Evolutionary conservation across 768 basidiomycete genomes (phyloP).

Genomic region (Leccinellum albellum): DNA sequence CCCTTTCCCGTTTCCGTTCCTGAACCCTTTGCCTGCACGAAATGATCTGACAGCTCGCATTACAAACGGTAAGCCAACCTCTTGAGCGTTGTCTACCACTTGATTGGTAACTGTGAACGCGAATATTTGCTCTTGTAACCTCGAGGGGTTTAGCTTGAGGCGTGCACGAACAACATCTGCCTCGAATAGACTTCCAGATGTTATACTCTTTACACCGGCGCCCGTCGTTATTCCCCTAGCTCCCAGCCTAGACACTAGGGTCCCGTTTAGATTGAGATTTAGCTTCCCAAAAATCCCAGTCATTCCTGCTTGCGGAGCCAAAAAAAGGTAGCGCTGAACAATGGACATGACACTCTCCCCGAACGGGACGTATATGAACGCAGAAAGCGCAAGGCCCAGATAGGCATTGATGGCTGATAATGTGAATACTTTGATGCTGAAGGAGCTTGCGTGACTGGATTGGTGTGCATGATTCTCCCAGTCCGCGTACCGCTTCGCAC

Average conservation of each 20-base stretch:
- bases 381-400: conserved; percentile 86
- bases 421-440: conserved; percentile 89
- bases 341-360: conserved; percentile 77
- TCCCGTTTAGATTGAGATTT: conserved; percentile 25
- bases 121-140: conserved; percentile 89
- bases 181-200: conserved; percentile 42
- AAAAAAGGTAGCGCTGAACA: conserved; percentile 34
- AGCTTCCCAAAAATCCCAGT: conserved; percentile 20
- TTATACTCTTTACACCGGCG: conserved; percentile 12
- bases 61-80: conserved; percentile 79
- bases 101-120: conserved; percentile 91
- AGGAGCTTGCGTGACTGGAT: conserved; percentile 68
- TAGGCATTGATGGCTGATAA: conserved; percentile 88
- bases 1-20: conserved; percentile 20
- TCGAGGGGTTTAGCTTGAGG: conserved; percentile 58
- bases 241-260: conserved; percentile 29
- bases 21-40: conserved; percentile 41
- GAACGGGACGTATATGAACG: conserved; percentile 94
- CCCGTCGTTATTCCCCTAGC: conserved; percentile 5
- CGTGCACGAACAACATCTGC: conserved; percentile 47
- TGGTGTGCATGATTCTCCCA: conserved; percentile 93
- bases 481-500: conserved; percentile 65
- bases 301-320: conserved; percentile 11
- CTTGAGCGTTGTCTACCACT: conserved; percentile 69
- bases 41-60: conserved; percentile 55